phyloP scores from a whole-genome alignment of 805 yeast genomes.

The Scheffersomyces ergatensis region DNA sequence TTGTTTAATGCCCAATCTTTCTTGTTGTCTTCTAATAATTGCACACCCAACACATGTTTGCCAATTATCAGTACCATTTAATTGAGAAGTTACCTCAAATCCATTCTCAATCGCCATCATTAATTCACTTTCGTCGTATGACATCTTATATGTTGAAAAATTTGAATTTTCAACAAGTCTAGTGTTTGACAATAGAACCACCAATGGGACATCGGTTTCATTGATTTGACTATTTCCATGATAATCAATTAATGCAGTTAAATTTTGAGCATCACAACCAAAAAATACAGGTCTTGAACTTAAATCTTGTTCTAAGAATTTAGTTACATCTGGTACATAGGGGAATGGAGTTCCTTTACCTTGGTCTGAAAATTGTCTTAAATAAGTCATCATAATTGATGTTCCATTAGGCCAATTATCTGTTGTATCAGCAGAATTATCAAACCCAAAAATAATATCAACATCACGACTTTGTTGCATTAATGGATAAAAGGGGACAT shows the following conservation, averaged over 20 bases:
- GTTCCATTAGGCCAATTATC: slow-evolving; percentile 44
- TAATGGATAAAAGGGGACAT: slow-evolving; percentile 40
- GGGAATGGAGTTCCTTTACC: slow-evolving; percentile 71
- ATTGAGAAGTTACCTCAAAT: slow-evolving; percentile 63
- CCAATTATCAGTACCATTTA: slow-evolving; percentile 72
- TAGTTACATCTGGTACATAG: slow-evolving; percentile 66
- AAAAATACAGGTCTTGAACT: slow-evolving; percentile 74
- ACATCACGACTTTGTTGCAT: slow-evolving; percentile 32
- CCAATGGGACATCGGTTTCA: slow-evolving; percentile 50
- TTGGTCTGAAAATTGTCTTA: slow-evolving; percentile 34
- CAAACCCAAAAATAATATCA: slow-evolving; percentile 43
- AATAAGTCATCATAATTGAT: slow-evolving; percentile 31
- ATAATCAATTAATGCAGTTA: slow-evolving; percentile 46
- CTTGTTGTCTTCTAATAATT: slow-evolving; percentile 71
- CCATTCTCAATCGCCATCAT: slow-evolving; percentile 68
- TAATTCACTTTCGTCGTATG: slow-evolving; percentile 57
- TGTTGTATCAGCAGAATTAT: slow-evolving; percentile 39
- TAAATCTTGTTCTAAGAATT: slow-evolving; percentile 61
- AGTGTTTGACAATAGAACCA: slow-evolving; percentile 72
- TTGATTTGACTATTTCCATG: slow-evolving; percentile 17
- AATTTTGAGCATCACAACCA: slow-evolving; percentile 70
- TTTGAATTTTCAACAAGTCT: slow-evolving; percentile 66
- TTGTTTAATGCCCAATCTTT: slow-evolving; percentile 58
- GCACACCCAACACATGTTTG: slow-evolving; percentile 81
- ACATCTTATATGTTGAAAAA: slow-evolving; percentile 67